A percentile compares a stretch with the other conserved stretches of the same genome.
phyloP scores from a whole-genome alignment of 345 rosid genomes.

The Rhodamnia rubescens region DNA sequence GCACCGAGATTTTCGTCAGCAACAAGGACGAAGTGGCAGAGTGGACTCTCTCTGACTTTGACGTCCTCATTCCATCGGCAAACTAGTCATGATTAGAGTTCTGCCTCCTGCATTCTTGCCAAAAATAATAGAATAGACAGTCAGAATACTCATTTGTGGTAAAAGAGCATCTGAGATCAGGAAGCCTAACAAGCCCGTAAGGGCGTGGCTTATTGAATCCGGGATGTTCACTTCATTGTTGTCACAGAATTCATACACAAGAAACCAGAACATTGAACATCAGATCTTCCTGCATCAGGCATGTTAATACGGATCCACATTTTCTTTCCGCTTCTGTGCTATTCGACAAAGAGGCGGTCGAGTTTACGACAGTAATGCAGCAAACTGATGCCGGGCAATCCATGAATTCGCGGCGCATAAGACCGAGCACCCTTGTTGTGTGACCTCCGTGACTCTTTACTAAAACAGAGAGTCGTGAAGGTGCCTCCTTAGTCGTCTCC shows the following conservation, averaged over 20 bases:
- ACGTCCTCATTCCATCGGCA: conserved; percentile 20
- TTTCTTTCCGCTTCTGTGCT: not conserved
- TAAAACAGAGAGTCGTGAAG: not conserved
- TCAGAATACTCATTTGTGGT: not conserved
- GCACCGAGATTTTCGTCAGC: conserved; percentile 47
- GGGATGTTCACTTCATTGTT: not conserved
- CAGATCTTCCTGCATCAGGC: not conserved
- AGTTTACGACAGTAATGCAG: not conserved
- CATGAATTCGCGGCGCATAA: not conserved
- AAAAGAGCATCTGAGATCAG: not conserved
- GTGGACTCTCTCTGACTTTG: conserved; percentile 49
- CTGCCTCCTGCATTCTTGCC: not conserved
- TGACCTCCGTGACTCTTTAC: not conserved
- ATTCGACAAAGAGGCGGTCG: not conserved
- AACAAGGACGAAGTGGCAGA: conserved; percentile 40
- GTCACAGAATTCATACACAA: not conserved
- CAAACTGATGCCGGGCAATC: not conserved
- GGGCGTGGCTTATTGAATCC: not conserved
- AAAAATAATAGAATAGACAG: not conserved
- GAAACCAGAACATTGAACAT: not conserved
- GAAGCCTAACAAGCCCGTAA: not conserved
- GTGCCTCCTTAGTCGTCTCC: not conserved
- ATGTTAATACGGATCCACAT: not conserved
- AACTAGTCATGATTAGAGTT: not conserved
- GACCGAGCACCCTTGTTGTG: not conserved